Conservation (phyloP, 306 rosid genomes). For the Vigna reflexopilosa region DNA sequence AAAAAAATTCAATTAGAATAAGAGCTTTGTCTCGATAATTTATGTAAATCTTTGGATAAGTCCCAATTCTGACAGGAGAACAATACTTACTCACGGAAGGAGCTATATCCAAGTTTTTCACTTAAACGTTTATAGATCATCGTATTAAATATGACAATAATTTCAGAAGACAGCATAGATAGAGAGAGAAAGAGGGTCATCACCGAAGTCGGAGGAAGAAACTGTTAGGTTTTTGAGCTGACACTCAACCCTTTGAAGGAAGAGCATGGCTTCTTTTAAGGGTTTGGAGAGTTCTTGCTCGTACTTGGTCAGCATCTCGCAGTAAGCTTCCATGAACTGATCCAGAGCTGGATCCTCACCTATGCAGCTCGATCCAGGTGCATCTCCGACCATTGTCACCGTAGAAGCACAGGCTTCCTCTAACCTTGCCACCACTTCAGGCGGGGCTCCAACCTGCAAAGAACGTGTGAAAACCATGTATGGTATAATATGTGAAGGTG, state of each 20-base stretch:
- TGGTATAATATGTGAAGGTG: no score
- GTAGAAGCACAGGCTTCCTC: constrained; percentile 82
- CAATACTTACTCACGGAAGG: neutral
- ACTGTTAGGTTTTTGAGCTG: constrained; percentile 82
- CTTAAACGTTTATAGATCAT: neutral
- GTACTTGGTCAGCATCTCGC: constrained; percentile 96
- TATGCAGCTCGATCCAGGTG: constrained; percentile 54
- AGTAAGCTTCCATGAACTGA: constrained; percentile 99
- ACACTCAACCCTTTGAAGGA: constrained; percentile 76
- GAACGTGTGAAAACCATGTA: neutral
- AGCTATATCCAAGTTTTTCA: neutral
- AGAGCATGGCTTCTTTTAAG: constrained; percentile 93
- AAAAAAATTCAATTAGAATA: neutral
- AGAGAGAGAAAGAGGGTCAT: constrained; percentile 11
- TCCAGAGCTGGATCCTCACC: constrained; percentile 98
- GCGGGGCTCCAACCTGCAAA: constrained; percentile 91
- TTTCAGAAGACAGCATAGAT: neutral
- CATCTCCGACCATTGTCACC: constrained; percentile 49
- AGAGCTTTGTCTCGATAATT: neutral
- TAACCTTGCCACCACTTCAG: constrained; percentile 79
- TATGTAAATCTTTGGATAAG: neutral
- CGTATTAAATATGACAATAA: neutral
- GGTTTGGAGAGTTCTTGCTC: constrained; percentile 97
- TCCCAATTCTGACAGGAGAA: neutral
- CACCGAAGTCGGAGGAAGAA: constrained; percentile 70